Evolutionary conservation across 192 early-diverging fungal species (phyloP).

Genomic region (Pilobolus umbonatus): DNA sequence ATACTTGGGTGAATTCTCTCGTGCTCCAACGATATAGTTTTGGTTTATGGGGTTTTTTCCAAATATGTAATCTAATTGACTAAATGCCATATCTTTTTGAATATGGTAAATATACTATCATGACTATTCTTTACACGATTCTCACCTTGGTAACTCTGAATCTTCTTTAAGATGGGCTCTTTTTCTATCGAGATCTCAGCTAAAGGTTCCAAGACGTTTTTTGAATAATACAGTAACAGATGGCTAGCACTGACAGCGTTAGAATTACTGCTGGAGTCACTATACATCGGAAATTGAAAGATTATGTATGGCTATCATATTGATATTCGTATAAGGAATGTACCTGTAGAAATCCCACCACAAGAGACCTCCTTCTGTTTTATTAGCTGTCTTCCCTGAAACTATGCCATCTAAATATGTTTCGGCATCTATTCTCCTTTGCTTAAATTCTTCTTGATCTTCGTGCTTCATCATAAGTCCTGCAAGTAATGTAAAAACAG

Average conservation of each 20-base stretch:
- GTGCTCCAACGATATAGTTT: constrained; percentile 47
- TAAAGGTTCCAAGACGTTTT: constrained; percentile 27
- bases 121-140: background rate
- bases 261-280: background rate
- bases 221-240: constrained; percentile 15
- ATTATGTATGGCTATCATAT: background rate
- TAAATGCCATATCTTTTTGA: constrained; percentile 18
- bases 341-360: constrained; percentile 25
- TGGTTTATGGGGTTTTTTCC: constrained; percentile 42
- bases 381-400: background rate
- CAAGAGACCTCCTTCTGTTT: constrained; percentile 38
- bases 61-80: constrained; percentile 44
- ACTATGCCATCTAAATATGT: constrained; percentile 32
- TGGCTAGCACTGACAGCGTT: constrained; percentile 8
- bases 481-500: constrained; percentile 41
- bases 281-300: background rate
- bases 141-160: constrained; percentile 7
- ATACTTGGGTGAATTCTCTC: constrained; percentile 46
- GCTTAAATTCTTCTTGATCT: background rate
- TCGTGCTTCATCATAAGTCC: constrained; percentile 15
- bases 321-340: constrained; percentile 8
- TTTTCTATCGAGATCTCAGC: constrained; percentile 19
- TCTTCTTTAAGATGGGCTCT: constrained; percentile 6
- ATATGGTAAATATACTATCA: background rate
- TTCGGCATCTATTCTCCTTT: constrained; percentile 28